Percentiles rank a stretch among this genome's conserved stretches.
phyloP scores from a whole-genome alignment of 306 rosid species.

The Mimosa bimucronata region DNA sequence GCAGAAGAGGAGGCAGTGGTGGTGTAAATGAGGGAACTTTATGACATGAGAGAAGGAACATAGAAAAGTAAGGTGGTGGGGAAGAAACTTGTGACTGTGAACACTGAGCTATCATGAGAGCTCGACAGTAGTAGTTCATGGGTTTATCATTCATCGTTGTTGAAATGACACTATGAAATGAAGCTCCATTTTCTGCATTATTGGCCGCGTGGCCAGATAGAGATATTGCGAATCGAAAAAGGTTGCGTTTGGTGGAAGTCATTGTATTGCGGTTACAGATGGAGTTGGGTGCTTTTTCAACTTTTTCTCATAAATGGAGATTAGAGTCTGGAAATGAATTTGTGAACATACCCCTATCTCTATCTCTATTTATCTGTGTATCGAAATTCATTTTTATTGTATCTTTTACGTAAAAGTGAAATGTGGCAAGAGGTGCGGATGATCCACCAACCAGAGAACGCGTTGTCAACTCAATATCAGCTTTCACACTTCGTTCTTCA shows the following conservation, averaged over 20 bases:
- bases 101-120: slow-evolving; percentile 20
- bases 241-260: slow-evolving; percentile 4
- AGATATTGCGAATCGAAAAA: not conserved
- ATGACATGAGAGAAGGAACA: not conserved
- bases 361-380: not conserved
- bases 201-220: not conserved
- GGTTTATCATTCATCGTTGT: not conserved
- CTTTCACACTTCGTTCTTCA: not conserved
- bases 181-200: slow-evolving; percentile 2
- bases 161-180: not conserved
- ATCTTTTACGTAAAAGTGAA: slow-evolving; percentile 3
- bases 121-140: not conserved
- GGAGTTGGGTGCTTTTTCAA: not conserved
- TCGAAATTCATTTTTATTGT: not conserved
- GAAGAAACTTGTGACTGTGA: slow-evolving; percentile 31
- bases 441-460: not conserved
- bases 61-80: not conserved
- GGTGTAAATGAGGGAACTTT: slow-evolving; percentile 47
- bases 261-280: not conserved
- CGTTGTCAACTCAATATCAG: no score
- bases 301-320: not conserved
- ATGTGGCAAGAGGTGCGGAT: not conserved
- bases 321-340: not conserved
- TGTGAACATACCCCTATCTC: not conserved
- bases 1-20: slow-evolving; percentile 70